Evolutionary conservation across 305 asterid genomes (phyloP).

Genomic region (Fraxinus angustifolia): DNA sequence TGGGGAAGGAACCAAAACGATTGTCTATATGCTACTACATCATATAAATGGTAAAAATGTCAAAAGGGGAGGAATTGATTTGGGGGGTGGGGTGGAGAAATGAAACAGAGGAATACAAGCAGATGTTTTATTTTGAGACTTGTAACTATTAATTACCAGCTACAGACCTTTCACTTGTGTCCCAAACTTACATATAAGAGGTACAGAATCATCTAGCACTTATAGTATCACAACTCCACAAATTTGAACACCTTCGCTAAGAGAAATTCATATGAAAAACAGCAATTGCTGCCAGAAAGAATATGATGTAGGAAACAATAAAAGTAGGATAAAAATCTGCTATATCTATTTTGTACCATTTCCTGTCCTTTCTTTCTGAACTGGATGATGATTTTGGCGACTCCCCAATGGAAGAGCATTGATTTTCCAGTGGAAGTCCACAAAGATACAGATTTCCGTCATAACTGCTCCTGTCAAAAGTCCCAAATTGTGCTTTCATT

Average conservation of each 20-base stretch:
- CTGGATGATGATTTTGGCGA: background rate
- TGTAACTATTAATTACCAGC: background rate
- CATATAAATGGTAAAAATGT: background rate
- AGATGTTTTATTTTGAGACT: background rate
- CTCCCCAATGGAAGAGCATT: background rate
- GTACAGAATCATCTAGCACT: background rate
- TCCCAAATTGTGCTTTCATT: conserved; percentile 13
- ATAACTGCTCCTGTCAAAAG: conserved; percentile 12
- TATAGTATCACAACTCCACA: background rate
- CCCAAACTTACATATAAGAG: background rate
- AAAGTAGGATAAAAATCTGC: background rate
- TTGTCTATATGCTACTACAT: background rate
- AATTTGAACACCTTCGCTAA: background rate
- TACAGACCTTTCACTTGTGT: background rate
- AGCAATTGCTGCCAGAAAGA: background rate
- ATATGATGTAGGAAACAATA: background rate
- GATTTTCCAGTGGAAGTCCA: background rate
- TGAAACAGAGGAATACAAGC: background rate
- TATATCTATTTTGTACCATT: background rate
- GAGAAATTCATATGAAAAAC: background rate
- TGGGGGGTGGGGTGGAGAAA: background rate
- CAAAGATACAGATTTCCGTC: conserved; percentile 15
- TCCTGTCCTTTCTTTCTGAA: background rate
- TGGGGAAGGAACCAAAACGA: background rate
- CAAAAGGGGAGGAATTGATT: background rate